These are phyloP conservation scores for Rosa chinensis DNA, from an alignment of 306 rosid species.

Conservation along the genomic window DNA sequence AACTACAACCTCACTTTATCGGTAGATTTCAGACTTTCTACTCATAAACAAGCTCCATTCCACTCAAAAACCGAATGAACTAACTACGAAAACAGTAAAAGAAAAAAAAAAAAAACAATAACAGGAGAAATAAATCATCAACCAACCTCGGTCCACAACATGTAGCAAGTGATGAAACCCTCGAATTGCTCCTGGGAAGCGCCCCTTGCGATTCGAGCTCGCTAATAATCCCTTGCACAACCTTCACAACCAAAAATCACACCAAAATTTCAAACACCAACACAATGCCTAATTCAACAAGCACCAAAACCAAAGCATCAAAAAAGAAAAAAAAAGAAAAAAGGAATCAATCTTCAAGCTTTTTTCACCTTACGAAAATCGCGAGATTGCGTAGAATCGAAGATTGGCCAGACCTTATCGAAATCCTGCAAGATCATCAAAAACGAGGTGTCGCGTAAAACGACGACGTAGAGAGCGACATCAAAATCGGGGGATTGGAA, in stretches of 20 bases:
- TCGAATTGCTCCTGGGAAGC: slow-evolving; percentile 95
- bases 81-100: neutral
- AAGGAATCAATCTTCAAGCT: neutral
- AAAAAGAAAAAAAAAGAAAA: neutral
- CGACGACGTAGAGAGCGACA: neutral
- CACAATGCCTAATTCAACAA: neutral
- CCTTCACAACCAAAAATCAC: slow-evolving; percentile 30
- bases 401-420: slow-evolving; percentile 98
- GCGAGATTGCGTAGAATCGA: slow-evolving; percentile 92
- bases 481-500: neutral
- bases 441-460: neutral
- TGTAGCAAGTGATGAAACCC: slow-evolving; percentile 97
- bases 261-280: neutral
- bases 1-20: neutral
- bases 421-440: slow-evolving; percentile 72
- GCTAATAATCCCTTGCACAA: slow-evolving; percentile 92
- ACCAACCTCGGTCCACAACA: slow-evolving; percentile 99
- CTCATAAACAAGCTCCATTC: slow-evolving; percentile 20
- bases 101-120: neutral
- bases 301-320: neutral
- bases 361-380: slow-evolving; percentile 86
- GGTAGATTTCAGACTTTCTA: slow-evolving; percentile 1
- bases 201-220: slow-evolving; percentile 99
- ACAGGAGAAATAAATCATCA: neutral
- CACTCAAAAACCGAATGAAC: neutral